phyloP scores from a whole-genome alignment of 257 asterid species.

The Solanum rostratum region DNA sequence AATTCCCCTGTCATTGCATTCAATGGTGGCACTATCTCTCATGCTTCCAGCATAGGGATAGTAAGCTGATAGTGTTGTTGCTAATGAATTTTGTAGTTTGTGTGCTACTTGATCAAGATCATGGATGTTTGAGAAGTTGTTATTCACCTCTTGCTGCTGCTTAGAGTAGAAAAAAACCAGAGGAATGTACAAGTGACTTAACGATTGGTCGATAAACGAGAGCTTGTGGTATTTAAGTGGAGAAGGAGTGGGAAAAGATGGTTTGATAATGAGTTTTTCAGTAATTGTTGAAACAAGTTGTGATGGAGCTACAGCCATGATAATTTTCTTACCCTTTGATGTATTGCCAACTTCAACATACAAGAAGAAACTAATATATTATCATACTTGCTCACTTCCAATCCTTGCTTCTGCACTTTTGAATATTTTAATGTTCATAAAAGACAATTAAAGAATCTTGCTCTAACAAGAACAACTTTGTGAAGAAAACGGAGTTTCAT shows the following conservation, averaged over 20 bases:
- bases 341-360: neutral
- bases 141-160: neutral
- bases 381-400: neutral
- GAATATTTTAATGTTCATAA: neutral
- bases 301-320: neutral
- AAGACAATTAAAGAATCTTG: neutral
- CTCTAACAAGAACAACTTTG: neutral
- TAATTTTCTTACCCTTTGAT: neutral
- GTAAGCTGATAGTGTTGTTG: neutral
- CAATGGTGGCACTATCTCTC: neutral
- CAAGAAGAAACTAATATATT: neutral
- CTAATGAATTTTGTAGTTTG: neutral
- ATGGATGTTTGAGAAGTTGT: neutral
- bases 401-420: neutral
- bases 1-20: neutral
- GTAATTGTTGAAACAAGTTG: neutral
- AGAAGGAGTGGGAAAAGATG: neutral
- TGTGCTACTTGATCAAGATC: neutral
- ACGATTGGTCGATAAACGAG: neutral
- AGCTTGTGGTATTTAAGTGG: neutral
- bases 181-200: neutral
- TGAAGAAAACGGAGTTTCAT: neutral
- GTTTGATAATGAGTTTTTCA: neutral
- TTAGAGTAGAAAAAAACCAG: slow-evolving; percentile 1
- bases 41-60: neutral